Percentiles rank a stretch among this genome's conserved stretches.
Evolutionary conservation across 2,329 filamentous ascomycete species (phyloP).

Genomic region (Lachnellula suecica): DNA sequence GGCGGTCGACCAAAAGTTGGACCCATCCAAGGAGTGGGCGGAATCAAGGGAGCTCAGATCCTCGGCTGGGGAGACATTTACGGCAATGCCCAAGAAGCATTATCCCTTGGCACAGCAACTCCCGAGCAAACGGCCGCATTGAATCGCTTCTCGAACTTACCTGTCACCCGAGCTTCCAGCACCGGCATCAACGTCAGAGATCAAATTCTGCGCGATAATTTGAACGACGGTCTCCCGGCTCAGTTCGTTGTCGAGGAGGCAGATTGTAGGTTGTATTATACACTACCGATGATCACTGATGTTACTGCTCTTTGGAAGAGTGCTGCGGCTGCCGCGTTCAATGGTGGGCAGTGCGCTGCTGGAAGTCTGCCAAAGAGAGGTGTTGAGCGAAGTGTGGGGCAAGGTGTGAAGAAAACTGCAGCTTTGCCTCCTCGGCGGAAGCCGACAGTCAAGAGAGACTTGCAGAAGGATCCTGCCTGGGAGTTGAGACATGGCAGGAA

Average conservation of each 20-base stretch:
- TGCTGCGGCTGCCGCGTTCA: conserved; percentile 40
- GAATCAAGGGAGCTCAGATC: conserved; percentile 56
- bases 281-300: conserved; percentile 50
- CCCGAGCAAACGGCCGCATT: conserved; percentile 20
- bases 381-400: not conserved
- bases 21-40: conserved; percentile 64
- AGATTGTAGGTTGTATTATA: conserved; percentile 61
- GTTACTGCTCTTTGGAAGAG: conserved; percentile 52
- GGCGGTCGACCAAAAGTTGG: conserved; percentile 56
- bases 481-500: not conserved
- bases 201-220: conserved; percentile 30
- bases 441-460: not conserved
- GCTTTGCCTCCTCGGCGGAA: not conserved
- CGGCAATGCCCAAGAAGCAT: conserved; percentile 13
- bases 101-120: conserved; percentile 1
- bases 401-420: not conserved
- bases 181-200: conserved; percentile 43
- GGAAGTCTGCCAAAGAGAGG: conserved; percentile 23
- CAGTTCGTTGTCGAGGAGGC: conserved; percentile 63
- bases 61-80: conserved; percentile 20
- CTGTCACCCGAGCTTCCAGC: conserved; percentile 27
- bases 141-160: conserved; percentile 15
- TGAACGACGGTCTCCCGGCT: conserved; percentile 41
- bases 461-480: too few relatives aligned
- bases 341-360: conserved; percentile 36